phyloP scores from a whole-genome alignment of 805 yeast genomes.

The Yamadazyma sp. region DNA sequence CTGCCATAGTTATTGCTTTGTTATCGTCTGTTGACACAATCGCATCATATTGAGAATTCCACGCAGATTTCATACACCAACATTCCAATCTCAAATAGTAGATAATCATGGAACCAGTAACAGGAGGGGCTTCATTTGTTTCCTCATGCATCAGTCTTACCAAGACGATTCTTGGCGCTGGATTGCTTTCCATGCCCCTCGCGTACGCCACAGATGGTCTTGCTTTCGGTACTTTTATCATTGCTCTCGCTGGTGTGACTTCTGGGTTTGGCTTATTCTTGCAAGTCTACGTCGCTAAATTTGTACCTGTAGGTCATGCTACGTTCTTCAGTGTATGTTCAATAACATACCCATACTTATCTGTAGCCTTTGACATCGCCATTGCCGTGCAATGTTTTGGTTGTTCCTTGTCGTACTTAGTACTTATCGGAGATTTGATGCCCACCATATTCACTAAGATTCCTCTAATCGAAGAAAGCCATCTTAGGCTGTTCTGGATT shows the following conservation, averaged over 20 bases:
- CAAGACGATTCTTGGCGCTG: constrained; percentile 82
- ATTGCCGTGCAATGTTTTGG: constrained; percentile 81
- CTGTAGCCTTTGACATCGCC: constrained; percentile 71
- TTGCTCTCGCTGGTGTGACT: constrained; percentile 61
- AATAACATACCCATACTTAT: constrained; percentile 62
- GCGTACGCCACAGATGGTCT: constrained; percentile 71
- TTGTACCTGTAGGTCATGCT: constrained; percentile 58
- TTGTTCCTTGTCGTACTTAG: constrained; percentile 70
- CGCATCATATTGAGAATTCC: too few relatives aligned
- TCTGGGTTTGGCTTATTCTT: constrained; percentile 68
- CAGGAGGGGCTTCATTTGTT: constrained; percentile 42
- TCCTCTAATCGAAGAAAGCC: constrained; percentile 20
- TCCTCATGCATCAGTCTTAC: constrained; percentile 68
- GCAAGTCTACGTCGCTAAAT: constrained; percentile 58
- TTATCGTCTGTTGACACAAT: too few relatives aligned
- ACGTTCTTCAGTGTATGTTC: constrained; percentile 72
- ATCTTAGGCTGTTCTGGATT: constrained; percentile 59
- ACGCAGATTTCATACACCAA: too few relatives aligned
- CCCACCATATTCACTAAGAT: constrained; percentile 51
- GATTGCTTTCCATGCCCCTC: constrained; percentile 72
- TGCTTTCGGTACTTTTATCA: constrained; percentile 52
- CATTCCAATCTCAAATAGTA: too few relatives aligned
- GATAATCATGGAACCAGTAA: constrained; percentile 11
- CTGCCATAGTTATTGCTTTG: too few relatives aligned
- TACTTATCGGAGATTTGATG: constrained; percentile 76